Base-by-base conservation (phyloP, 805 yeast genomes). In the Vanderwaltozyma verrucispora region DNA sequence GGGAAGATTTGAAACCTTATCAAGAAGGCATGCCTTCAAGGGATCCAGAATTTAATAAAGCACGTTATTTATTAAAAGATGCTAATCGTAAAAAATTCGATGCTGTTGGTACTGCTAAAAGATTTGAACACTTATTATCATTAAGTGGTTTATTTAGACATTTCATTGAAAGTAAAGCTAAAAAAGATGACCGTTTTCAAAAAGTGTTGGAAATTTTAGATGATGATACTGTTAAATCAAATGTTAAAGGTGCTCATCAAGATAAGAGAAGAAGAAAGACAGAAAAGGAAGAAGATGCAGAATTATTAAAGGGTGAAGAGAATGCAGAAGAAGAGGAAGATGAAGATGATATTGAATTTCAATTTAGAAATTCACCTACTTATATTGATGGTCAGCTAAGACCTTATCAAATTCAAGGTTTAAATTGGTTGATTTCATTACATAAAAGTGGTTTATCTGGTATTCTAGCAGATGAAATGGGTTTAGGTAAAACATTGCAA, bases 401-500 rank as follows among this genome's bases (percentile, higher is more conserved):
- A 49, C 77, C 81, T 3, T 82, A 82, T 53, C 94, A 82, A 59
- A 69, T 82, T 44, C 87, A 79, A 56, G 94, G 92, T 44, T 63
- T 82, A 43, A 82, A 82, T 55, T 82, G 94, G 94, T 61, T 82
- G 48, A 71, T 81, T 12, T 69, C 80, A 1, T 59, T 82, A 41
- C 74, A 77, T 48, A 80, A 75, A 44, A 80, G 79, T 60, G 72
- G 75, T 42, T 62, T 82, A 32, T 73, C 82, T 1, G 92, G 92
- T 42, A 81, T 82, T 18, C 65, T 82, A 41, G 92, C 92, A 1
- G 92, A 82, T 59, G 92, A 82, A 60, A 82, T 82, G 92, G 92
- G 92, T 2, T 61, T 82, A 43, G 92, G 92, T 48, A 82, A 82
- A 54, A 82, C 92, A 3, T 62, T 82, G 40, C 92, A 82, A 56